These are phyloP conservation scores for Phialophora verrucosa DNA, from an alignment of 2,329 filamentous ascomycete genomes.

Conservation along the genomic window DNA sequence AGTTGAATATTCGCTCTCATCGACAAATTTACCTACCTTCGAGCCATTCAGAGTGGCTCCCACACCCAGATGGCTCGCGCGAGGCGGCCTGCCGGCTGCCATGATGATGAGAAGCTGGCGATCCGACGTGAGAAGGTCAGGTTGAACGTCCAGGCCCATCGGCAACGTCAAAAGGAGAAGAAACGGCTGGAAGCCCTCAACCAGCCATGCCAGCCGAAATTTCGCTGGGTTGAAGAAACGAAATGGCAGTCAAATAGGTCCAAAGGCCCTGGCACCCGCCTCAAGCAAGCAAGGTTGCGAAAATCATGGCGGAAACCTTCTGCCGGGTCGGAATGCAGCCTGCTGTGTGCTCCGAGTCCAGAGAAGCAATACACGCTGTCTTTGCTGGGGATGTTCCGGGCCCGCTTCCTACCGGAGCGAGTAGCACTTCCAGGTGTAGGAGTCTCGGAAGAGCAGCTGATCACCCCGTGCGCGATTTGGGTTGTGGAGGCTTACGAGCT, in stretches of 20 bases:
- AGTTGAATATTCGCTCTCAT: background rate
- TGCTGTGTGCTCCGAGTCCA: background rate
- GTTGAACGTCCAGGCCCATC: conserved; percentile 19
- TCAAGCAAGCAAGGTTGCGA: background rate
- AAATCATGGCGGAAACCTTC: background rate
- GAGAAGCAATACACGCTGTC: conserved; percentile 15
- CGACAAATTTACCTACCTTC: background rate
- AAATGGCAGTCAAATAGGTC: background rate
- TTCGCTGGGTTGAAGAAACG: conserved; percentile 14
- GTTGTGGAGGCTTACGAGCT: conserved; percentile 7
- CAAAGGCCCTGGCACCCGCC: background rate
- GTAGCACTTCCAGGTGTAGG: conserved; percentile 4
- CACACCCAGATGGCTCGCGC: background rate
- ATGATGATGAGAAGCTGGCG: conserved; percentile 4
- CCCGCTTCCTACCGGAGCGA: conserved; percentile 5
- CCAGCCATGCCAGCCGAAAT: background rate
- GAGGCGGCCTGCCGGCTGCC: background rate
- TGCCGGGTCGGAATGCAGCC: background rate
- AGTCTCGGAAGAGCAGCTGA: conserved; percentile 7
- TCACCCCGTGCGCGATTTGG: conserved; percentile 11
- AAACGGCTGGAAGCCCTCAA: conserved; percentile 12
- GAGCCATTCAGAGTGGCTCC: background rate
- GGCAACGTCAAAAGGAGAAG: conserved; percentile 15
- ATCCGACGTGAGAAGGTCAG: conserved; percentile 16
- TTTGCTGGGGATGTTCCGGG: conserved; percentile 12